These are phyloP conservation scores for Malus domestica DNA, from an alignment of 306 rosid species.

Conservation along the genomic window ASM211411v1 NC_041802.1:20089501-20090000, in stretches of 20 bases:
- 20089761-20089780: background rate
- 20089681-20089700: background rate
- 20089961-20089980: constrained; percentile 66
- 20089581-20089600: background rate
- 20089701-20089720: background rate
- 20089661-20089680: background rate
- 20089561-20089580: background rate
- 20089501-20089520: constrained; percentile 15
- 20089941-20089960: constrained; percentile 70
- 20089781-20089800: background rate
- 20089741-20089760: background rate
- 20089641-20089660: too few relatives aligned
- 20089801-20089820: background rate
- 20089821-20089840: background rate
- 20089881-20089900: constrained; percentile 14
- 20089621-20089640: background rate
- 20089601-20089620: background rate
- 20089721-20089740: background rate
- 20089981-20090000: constrained; percentile 52
- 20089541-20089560: constrained; percentile 18
- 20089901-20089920: constrained; percentile 47
- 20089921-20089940: constrained; percentile 52
- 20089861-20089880: background rate
- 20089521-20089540: constrained; percentile 28
- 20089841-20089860: background rate